phyloP scores from a whole-genome alignment of 208 protist species.

The Entamoeba nuttalli region DNA sequence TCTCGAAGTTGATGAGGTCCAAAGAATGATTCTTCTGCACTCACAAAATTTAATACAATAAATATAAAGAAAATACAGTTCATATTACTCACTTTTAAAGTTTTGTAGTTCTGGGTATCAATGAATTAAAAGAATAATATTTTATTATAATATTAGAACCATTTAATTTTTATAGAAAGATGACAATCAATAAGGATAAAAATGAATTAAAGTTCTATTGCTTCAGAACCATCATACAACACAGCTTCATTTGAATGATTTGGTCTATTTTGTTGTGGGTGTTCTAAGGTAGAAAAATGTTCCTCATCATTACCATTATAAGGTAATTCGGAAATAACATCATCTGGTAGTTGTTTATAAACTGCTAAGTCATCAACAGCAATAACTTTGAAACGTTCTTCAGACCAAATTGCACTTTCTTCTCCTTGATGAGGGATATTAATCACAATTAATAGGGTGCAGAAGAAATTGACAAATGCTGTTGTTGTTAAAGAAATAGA shows the following conservation, averaged over 20 bases:
- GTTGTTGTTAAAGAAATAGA: not conserved
- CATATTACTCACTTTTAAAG: too few species aligned
- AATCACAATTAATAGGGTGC: not conserved
- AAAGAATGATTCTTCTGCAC: too few species aligned
- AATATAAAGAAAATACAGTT: too few species aligned
- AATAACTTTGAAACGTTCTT: not conserved
- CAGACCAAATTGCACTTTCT: not conserved
- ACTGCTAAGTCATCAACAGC: not conserved
- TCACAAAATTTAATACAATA: too few species aligned
- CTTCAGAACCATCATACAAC: not conserved
- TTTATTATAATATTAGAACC: too few species aligned
- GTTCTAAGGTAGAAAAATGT: not conserved
- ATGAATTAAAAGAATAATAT: too few species aligned
- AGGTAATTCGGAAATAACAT: not conserved
- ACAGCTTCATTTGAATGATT: not conserved
- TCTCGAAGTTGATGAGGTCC: too few species aligned
- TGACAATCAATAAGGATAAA: too few species aligned
- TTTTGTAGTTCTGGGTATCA: too few species aligned
- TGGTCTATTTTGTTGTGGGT: not conserved
- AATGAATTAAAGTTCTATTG: not conserved
- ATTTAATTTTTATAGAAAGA: too few species aligned
- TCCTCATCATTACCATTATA: not conserved
- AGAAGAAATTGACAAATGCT: not conserved
- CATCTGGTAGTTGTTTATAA: not conserved
- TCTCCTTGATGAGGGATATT: not conserved